Evolutionary conservation across 108 stramenopile genomes (phyloP).

Genomic region (Fistulifera pelliculosa): DNA sequence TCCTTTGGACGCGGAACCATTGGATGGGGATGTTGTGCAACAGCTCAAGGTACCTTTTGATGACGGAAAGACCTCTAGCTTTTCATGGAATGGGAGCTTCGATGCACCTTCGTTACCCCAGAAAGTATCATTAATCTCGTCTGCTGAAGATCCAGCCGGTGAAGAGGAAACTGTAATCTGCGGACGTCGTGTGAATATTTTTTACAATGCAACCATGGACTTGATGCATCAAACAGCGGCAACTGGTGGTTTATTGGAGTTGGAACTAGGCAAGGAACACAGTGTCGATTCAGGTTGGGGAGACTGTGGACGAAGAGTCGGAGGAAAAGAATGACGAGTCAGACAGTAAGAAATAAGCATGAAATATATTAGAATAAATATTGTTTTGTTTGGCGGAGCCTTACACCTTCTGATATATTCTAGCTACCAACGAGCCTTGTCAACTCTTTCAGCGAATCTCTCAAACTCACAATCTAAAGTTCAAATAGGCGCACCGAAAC

Average conservation of each 20-base stretch:
- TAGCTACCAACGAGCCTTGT: no score
- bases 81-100: constrained; percentile 20
- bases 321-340: neutral
- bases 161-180: constrained; percentile 66
- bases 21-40: constrained; percentile 58
- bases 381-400: no score
- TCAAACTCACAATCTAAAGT: no score
- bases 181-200: constrained; percentile 45
- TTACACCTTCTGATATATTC: no score
- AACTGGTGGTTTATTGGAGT: neutral
- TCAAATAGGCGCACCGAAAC: no score
- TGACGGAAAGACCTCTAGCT: neutral
- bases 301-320: neutral
- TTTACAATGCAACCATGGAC: constrained; percentile 53
- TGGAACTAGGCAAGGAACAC: neutral
- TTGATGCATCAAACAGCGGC: constrained; percentile 38
- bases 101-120: constrained; percentile 34
- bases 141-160: constrained; percentile 44
- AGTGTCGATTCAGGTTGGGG: constrained; percentile 6
- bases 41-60: constrained; percentile 41
- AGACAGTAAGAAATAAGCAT: neutral
- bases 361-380: neutral
- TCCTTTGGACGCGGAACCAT: constrained; percentile 66
- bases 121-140: neutral
- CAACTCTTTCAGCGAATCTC: no score